These are phyloP conservation scores for Fusarium albosuccineum DNA, from an alignment of 2,329 filamentous ascomycete genomes.

Conservation along the genomic window DNA sequence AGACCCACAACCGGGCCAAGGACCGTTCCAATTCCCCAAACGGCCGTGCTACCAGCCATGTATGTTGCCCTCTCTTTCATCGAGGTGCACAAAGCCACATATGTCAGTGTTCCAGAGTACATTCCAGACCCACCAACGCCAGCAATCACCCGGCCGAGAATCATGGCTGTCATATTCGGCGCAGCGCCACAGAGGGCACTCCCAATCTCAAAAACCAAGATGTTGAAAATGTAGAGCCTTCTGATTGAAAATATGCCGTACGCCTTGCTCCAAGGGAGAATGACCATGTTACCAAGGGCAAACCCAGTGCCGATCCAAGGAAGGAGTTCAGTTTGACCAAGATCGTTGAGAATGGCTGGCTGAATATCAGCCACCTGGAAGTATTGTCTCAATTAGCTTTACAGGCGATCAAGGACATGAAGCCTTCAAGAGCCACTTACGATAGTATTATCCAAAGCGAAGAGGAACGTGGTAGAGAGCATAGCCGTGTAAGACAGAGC, in stretches of 20 bases:
- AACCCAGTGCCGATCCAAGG: conserved; percentile 32
- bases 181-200: conserved; percentile 55
- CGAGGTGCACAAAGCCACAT: conserved; percentile 16
- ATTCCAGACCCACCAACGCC: conserved; percentile 57
- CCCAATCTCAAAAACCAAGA: conserved; percentile 46
- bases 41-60: conserved; percentile 33
- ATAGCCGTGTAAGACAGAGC: not conserved
- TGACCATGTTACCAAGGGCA: conserved; percentile 13
- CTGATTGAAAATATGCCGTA: conserved; percentile 44
- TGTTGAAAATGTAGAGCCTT: conserved; percentile 30
- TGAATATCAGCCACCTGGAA: conserved; percentile 29
- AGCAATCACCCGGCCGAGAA: conserved; percentile 58
- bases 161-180: conserved; percentile 57
- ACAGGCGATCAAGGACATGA: no score
- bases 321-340: conserved; percentile 26
- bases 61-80: conserved; percentile 31
- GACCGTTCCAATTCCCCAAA: conserved; percentile 57
- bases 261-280: conserved; percentile 10
- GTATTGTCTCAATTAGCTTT: not conserved
- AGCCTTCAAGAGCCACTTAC: not conserved
- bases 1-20: conserved; percentile 53
- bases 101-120: conserved; percentile 23
- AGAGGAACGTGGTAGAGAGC: conserved; percentile 4
- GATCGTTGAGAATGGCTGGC: conserved; percentile 23
- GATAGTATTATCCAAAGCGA: conserved; percentile 33